Conservation (phyloP, 805 yeast genomes). For the Kazachstania taianensis region DNA sequence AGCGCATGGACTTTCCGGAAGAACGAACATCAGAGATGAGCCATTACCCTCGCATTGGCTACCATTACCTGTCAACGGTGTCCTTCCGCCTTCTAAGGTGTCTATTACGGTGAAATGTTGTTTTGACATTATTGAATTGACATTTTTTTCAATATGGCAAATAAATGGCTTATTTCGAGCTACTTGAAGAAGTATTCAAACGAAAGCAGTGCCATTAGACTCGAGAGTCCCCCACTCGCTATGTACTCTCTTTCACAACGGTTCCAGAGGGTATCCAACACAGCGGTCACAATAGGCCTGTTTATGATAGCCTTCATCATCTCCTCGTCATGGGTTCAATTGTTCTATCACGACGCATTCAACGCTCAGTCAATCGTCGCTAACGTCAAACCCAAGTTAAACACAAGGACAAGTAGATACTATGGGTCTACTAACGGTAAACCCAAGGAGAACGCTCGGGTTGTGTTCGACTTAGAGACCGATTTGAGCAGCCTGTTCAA, state of each 20-base stretch:
- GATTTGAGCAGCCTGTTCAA: conserved; percentile 77
- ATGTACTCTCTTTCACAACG: conserved; percentile 38
- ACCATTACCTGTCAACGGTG: too few relatives aligned
- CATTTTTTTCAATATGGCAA: background rate
- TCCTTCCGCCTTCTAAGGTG: too few relatives aligned
- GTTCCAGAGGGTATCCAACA: conserved; percentile 43
- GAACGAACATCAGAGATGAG: too few relatives aligned
- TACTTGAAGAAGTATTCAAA: too few relatives aligned
- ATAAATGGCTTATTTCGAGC: too few relatives aligned
- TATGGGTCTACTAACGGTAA: conserved; percentile 58
- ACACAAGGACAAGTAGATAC: conserved; percentile 44
- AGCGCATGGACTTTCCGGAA: too few relatives aligned
- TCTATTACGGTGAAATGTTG: too few relatives aligned
- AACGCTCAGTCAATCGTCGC: conserved; percentile 31
- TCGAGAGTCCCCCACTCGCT: background rate
- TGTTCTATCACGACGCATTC: conserved; percentile 38
- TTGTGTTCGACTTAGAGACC: conserved; percentile 60
- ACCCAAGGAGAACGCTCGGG: conserved; percentile 66
- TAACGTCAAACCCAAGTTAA: conserved; percentile 32
- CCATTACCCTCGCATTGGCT: too few relatives aligned
- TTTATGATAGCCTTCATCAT: conserved; percentile 40
- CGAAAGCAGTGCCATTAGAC: background rate
- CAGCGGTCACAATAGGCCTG: conserved; percentile 42
- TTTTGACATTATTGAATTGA: too few relatives aligned
- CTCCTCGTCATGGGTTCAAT: conserved; percentile 39